A percentile compares a stretch with the other conserved stretches of the same genome.
These are phyloP conservation scores for Zymoseptoria crescenta DNA, from an alignment of 2,329 filamentous ascomycete genomes.

Conservation along the genomic window DNA sequence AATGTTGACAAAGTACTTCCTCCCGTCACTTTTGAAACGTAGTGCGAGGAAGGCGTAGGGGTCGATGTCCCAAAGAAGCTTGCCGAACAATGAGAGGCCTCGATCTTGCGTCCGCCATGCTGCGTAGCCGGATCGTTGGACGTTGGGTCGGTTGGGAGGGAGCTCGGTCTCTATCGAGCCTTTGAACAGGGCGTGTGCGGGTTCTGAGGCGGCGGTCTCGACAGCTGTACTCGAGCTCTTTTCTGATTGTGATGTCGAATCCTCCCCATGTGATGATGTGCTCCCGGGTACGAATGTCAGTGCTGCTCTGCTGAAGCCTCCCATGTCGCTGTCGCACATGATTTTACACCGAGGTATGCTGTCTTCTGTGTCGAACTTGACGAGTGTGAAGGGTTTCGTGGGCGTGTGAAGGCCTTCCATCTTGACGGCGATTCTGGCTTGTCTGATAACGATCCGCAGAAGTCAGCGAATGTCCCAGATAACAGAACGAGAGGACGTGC, in stretches of 20 bases:
- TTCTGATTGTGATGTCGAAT: background rate
- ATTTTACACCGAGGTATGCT: slow-evolving; percentile 52
- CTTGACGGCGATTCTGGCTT: slow-evolving; percentile 53
- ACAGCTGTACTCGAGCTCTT: slow-evolving; percentile 25
- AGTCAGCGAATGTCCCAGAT: background rate
- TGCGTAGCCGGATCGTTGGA: slow-evolving; percentile 77
- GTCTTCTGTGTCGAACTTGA: slow-evolving; percentile 50
- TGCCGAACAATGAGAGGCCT: slow-evolving; percentile 73
- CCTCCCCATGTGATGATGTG: background rate
- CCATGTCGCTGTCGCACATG: slow-evolving; percentile 78
- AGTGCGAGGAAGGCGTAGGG: slow-evolving; percentile 81
- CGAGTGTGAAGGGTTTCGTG: slow-evolving; percentile 55
- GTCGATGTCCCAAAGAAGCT: slow-evolving; percentile 79
- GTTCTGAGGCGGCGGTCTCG: slow-evolving; percentile 38
- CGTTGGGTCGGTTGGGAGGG: slow-evolving; percentile 62
- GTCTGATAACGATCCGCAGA: slow-evolving; percentile 5
- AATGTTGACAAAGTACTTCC: slow-evolving; percentile 89
- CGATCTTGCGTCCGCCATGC: slow-evolving; percentile 80
- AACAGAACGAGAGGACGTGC: slow-evolving; percentile 28
- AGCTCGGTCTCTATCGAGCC: slow-evolving; percentile 82
- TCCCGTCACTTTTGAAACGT: slow-evolving; percentile 80
- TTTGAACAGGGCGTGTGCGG: slow-evolving; percentile 71
- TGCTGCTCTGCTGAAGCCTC: slow-evolving; percentile 69
- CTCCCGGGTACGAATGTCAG: slow-evolving; percentile 51
- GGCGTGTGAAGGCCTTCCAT: slow-evolving; percentile 62